phyloP scores from a whole-genome alignment of 208 protist genomes.

The Herpetomonas muscarum region DNA sequence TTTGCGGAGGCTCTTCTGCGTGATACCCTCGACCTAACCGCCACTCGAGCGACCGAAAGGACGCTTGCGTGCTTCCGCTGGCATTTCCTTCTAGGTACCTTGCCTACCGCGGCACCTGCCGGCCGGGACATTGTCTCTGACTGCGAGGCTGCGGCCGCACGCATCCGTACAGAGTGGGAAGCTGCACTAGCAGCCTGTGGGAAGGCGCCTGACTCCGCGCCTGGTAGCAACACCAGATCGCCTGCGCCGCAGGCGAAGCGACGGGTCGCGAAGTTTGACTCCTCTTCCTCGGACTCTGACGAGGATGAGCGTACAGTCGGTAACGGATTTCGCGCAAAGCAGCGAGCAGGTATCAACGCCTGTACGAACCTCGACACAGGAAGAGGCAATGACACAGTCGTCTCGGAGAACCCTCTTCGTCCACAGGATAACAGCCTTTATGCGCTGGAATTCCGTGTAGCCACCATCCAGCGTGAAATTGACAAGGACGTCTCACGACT shows the following conservation, averaged over 20 bases:
- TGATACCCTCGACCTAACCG: constrained; percentile 24
- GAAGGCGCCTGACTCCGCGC: too few relatives aligned
- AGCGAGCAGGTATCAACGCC: too few relatives aligned
- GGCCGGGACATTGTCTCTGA: not conserved
- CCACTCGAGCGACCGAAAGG: not conserved
- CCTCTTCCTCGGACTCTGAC: not conserved
- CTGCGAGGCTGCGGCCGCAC: not conserved
- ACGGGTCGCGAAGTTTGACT: not conserved
- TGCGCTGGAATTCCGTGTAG: constrained; percentile 45
- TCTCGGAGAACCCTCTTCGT: constrained; percentile 51
- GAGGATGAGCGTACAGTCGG: not conserved
- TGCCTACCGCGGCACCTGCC: constrained; percentile 13
- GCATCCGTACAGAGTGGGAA: not conserved
- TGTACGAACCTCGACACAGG: not conserved
- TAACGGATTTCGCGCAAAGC: not conserved
- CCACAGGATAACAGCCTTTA: constrained; percentile 52
- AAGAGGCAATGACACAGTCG: not conserved
- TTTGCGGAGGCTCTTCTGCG: constrained; percentile 24
- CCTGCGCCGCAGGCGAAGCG: not conserved
- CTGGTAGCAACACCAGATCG: too few relatives aligned
- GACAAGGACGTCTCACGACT: constrained; percentile 66
- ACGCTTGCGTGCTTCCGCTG: constrained; percentile 38
- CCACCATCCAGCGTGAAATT: constrained; percentile 30
- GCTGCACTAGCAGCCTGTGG: too few relatives aligned
- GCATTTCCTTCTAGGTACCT: constrained; percentile 40